Conservation (phyloP, 2,329 filamentous ascomycete species). For the Pseudogymnoascus sp. region DNA sequence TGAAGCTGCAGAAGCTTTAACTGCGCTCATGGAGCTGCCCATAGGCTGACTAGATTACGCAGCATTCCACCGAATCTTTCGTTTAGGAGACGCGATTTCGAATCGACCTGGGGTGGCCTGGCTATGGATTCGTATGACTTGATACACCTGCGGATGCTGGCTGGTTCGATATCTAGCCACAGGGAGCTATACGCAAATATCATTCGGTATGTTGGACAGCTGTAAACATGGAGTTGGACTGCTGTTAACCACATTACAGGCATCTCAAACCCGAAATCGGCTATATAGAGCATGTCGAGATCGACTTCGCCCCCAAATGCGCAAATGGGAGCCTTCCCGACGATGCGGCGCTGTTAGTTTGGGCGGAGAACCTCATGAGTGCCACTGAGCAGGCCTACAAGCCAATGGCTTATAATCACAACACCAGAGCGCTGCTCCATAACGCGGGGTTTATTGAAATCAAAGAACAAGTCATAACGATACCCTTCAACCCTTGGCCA, state of each 20-base stretch:
- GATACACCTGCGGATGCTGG: conserved; percentile 72
- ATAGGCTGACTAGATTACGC: conserved; percentile 23
- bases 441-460: conserved; percentile 74
- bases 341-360: conserved; percentile 53
- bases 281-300: conserved; percentile 78
- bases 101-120: conserved; percentile 57
- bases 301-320: conserved; percentile 70
- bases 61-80: conserved; percentile 65
- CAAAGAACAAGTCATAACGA: conserved; percentile 56
- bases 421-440: conserved; percentile 52
- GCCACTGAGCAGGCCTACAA: conserved; percentile 59
- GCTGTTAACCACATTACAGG: conserved; percentile 33
- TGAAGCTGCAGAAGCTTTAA: conserved; percentile 29
- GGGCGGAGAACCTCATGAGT: conserved; percentile 60
- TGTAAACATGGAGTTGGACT: background rate
- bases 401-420: conserved; percentile 57
- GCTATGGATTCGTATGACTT: conserved; percentile 49
- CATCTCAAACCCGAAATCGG: conserved; percentile 71
- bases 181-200: conserved; percentile 62
- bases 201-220: conserved; percentile 45
- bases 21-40: conserved; percentile 24
- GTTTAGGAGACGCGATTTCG: conserved; percentile 68
- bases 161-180: conserved; percentile 73
- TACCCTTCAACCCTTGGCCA: conserved; percentile 70
- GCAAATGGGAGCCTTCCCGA: conserved; percentile 55